Base-by-base conservation (phyloP, 2,329 filamentous ascomycete genomes). In the Lachnellula suecica region DNA sequence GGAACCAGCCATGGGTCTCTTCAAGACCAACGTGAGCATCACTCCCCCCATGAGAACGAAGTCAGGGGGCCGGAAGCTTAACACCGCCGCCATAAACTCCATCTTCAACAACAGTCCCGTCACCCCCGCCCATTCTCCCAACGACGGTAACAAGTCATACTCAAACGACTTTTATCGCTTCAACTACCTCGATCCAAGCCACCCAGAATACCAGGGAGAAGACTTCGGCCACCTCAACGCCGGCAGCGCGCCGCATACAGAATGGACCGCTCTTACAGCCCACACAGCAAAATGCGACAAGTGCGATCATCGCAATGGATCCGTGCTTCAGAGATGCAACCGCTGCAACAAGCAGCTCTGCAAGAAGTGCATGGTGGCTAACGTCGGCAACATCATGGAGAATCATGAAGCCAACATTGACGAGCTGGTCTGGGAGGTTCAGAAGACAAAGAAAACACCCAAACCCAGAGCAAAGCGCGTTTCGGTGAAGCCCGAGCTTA, bases 261-360 rank as follows among this genome's bases (percentile, higher is more conserved):
- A n/a, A 7, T 56, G 46, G 46, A 44, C 27, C 1, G n/a, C 43
- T 11, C 20, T 54, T 5, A 40, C 48, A 3, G 23, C 51, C 20
- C 50, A 56, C 31, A 53, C 54, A 5, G 51, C 50, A 7, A 56
- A 53, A 24, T 56, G 54, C 38, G 54, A 56, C 24, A 29, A 13
- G 2, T 56, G 54, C 23, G 19, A 35, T 7, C 15, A 40, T 9
- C 50, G 44, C 8, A 52, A 54, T 37, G 44, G 20, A 11, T 47
- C 19, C 11, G 48, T 54, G 8, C 13, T 54, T 44, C 54, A 57
- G 27, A 29, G 51, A n/a, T 57, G 54, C 22, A 37, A 27, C 2
- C 20, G 10, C 4, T 56, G 53, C 49, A 56, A 45, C 42, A 23
- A 40, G 11, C 54, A 57, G 22, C 35, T 49, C 25, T 57, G 54